A percentile compares a stretch with the other conserved stretches of the same genome.
Conservation (phyloP, 2,329 filamentous ascomycete genomes). For the Exophiala mesophila region DNA sequence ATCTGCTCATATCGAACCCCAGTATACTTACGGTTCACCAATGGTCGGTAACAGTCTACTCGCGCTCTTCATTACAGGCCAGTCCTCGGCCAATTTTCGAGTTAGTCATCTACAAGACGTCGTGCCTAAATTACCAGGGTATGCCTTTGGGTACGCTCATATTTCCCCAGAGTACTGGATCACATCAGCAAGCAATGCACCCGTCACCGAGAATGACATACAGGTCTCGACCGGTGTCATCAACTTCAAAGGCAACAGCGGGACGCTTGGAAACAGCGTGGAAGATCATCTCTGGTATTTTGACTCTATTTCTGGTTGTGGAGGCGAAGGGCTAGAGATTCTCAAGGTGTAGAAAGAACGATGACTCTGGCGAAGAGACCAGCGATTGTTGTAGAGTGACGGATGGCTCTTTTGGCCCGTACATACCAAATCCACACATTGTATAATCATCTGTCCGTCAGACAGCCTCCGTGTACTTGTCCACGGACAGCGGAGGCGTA, state of each 20-base stretch:
- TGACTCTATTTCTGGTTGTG: slow-evolving; percentile 24
- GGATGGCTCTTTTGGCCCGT: too few relatives aligned
- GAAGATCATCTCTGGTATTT: slow-evolving; percentile 36
- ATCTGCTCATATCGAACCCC: neutral
- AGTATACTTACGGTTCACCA: slow-evolving; percentile 42
- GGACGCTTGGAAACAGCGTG: slow-evolving; percentile 26
- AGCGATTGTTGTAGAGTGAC: too few relatives aligned
- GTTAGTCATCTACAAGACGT: slow-evolving; percentile 37
- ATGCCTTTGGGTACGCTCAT: slow-evolving; percentile 32
- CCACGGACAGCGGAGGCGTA: slow-evolving; percentile 3
- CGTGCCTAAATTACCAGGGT: slow-evolving; percentile 36
- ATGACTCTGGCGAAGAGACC: too few relatives aligned
- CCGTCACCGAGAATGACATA: slow-evolving; percentile 32
- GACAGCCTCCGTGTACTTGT: slow-evolving; percentile 1
- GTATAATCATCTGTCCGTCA: too few relatives aligned
- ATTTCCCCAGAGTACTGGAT: slow-evolving; percentile 41
- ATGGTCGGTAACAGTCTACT: slow-evolving; percentile 38
- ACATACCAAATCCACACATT: too few relatives aligned
- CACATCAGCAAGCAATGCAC: slow-evolving; percentile 28
- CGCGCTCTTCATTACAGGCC: slow-evolving; percentile 35
- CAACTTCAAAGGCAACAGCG: slow-evolving; percentile 34
- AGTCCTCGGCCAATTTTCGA: slow-evolving; percentile 33
- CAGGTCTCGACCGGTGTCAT: slow-evolving; percentile 32
- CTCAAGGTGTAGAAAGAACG: slow-evolving; percentile 1
- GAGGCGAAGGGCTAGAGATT: slow-evolving; percentile 1